Evolutionary conservation across 306 rosid genomes (phyloP).

Genomic region (Senna tora): DNA sequence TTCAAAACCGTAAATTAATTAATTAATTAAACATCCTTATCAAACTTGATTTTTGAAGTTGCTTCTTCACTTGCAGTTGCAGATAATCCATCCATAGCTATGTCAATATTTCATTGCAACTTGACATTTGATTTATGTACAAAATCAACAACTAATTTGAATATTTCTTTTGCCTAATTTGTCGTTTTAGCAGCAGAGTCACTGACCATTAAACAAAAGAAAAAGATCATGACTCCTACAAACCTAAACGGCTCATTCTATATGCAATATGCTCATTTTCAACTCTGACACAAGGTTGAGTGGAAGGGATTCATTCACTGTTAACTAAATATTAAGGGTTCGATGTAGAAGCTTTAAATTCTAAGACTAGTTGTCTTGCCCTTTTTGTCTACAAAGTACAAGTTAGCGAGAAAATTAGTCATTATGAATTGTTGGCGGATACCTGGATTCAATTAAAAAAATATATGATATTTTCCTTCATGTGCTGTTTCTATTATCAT

Average conservation of each 20-base stretch:
- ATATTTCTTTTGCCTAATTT: slow-evolving; percentile 35
- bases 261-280: too few relatives aligned
- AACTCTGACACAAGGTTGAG: too few relatives aligned
- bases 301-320: too few relatives aligned
- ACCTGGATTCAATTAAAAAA: too few relatives aligned
- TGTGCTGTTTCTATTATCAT: too few relatives aligned
- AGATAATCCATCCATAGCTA: background rate
- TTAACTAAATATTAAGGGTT: too few relatives aligned
- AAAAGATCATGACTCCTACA: slow-evolving; percentile 33
- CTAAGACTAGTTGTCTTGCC: too few relatives aligned
- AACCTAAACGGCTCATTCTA: slow-evolving; percentile 34
- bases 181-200: slow-evolving; percentile 25
- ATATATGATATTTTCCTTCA: too few relatives aligned
- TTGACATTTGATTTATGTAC: slow-evolving; percentile 34
- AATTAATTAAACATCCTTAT: slow-evolving; percentile 40
- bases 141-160: background rate
- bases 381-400: too few relatives aligned
- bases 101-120: slow-evolving; percentile 36
- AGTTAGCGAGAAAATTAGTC: too few relatives aligned
- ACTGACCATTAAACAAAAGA: slow-evolving; percentile 11
- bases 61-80: slow-evolving; percentile 28
- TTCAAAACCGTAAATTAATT: slow-evolving; percentile 14
- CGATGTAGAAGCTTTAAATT: too few relatives aligned
- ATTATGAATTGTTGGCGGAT: too few relatives aligned
- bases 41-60: slow-evolving; percentile 50